Base-by-base conservation (phyloP, 371 early-diverging fungal species). In the Gilbertella persicaria region DNA sequence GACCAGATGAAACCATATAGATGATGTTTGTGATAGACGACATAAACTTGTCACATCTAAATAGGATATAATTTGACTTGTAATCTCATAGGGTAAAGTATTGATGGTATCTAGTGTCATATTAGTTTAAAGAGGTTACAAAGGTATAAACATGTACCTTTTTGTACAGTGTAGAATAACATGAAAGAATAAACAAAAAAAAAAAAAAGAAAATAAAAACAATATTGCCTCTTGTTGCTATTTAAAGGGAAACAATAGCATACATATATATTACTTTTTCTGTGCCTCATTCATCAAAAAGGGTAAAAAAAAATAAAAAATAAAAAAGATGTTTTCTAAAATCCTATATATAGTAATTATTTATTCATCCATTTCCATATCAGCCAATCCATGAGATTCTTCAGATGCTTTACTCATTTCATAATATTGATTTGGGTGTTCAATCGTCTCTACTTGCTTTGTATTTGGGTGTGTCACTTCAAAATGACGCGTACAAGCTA, bases 401-500 rank as follows among this genome's bases (percentile, higher is more conserved):
- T 39, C 5, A 5, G 21, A 23, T 24, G 33, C 21, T 28, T 38
- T 82, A 69, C 91, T 90, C 60, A 86, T 60, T 64, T 97, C 95
- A 74, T 89, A 95, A 66, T 85, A 97, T 67, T 91, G 88, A 67
- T 96, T 97, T 4, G 98, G 98, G 73, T 96, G 96, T 50, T 86
- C 82, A 53, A 97, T 89, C 13, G 85, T 69, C 25, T 90, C 91
- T 3, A 70, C 73, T 33, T 52, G 75, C 24, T 64, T 66, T 25
- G 49, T 56, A 33, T 64, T 54, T 37, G 83, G 58, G 48, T 82
- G 79, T 4, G 82, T 86, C 6, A 89, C 69, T 71, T 97, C 97
- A 56, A 89, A 93, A 51, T 90, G 83, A 48, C 84, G 73, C 13
- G 97, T 96, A 65, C 97, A 98, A 8, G 99, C 97, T 25, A 98